Percentiles rank a stretch among this genome's conserved stretches.
Evolutionary conservation across 2,329 filamentous ascomycete genomes (phyloP).

Genomic region (Cucurbitaria berberidis): DNA sequence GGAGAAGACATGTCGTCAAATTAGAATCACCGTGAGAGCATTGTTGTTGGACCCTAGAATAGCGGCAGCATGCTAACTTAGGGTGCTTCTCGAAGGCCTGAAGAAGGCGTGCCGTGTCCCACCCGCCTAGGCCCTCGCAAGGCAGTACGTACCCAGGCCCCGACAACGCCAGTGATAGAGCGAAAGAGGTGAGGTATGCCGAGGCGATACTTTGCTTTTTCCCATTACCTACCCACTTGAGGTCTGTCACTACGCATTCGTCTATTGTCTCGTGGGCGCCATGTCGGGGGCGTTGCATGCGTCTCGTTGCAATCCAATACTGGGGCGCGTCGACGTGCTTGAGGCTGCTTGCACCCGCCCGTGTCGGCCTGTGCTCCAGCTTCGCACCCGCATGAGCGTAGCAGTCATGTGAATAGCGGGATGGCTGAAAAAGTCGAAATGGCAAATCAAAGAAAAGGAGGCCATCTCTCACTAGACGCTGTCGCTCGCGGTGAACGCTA

Average conservation of each 20-base stretch:
- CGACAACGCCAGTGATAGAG: slow-evolving; percentile 1
- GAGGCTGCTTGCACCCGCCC: slow-evolving; percentile 11
- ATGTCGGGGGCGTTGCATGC: slow-evolving; percentile 2
- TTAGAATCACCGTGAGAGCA: slow-evolving; percentile 22
- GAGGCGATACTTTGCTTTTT: not conserved
- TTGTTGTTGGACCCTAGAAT: slow-evolving; percentile 19
- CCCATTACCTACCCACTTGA: slow-evolving; percentile 5
- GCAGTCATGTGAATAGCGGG: slow-evolving; percentile 15
- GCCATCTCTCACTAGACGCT: no score
- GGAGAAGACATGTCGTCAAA: slow-evolving; percentile 25
- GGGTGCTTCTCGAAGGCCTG: slow-evolving; percentile 37
- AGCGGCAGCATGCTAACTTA: slow-evolving; percentile 15
- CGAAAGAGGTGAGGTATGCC: slow-evolving; percentile 1
- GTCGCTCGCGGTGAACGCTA: slow-evolving; percentile 7
- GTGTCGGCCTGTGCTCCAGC: slow-evolving; percentile 7
- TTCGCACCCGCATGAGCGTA: slow-evolving; percentile 13
- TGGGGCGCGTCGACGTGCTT: not conserved
- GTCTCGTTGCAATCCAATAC: slow-evolving; percentile 6
- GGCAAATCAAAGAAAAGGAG: no score
- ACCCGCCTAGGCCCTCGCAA: not conserved
- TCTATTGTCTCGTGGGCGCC: not conserved
- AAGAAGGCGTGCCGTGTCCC: slow-evolving; percentile 26
- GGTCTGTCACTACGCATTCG: not conserved
- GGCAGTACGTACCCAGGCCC: slow-evolving; percentile 4
- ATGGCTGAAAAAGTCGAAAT: not conserved